Percentiles rank a stretch among this genome's conserved stretches.
These are phyloP conservation scores for Euphrasia arctica DNA, from an alignment of 305 asterid genomes.

Conservation along the genomic window DNA sequence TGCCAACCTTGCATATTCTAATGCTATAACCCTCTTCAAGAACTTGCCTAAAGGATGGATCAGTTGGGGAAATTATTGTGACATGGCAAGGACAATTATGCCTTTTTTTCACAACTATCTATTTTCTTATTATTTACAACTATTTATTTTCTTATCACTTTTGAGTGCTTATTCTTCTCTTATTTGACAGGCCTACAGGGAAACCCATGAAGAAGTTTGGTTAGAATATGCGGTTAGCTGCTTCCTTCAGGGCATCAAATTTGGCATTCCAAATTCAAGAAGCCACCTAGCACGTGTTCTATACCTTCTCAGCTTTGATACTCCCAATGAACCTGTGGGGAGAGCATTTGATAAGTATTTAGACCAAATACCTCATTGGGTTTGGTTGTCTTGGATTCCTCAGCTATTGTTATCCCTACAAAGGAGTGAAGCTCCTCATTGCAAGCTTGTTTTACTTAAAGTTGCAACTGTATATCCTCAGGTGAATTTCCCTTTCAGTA, in stretches of 20 bases:
- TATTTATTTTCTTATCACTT: conserved; percentile 15
- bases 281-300: conserved; percentile 98
- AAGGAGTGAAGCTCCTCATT: conserved; percentile 93
- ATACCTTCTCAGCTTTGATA: conserved; percentile 96
- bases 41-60: conserved; percentile 99
- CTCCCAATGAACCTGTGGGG: conserved; percentile 93
- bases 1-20: conserved; percentile 91
- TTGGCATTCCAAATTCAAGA: conserved; percentile 94
- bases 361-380: conserved; percentile 97
- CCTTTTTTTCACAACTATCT: conserved; percentile 14
- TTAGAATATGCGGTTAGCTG: conserved; percentile 98
- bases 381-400: conserved; percentile 99
- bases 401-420: conserved; percentile 91
- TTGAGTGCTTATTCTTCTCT: conserved; percentile 24
- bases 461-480: conserved; percentile 92
- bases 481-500: conserved; percentile 44
- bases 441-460: conserved; percentile 94
- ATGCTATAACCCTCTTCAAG: conserved; percentile 87
- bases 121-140: neutral
- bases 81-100: conserved; percentile 62
- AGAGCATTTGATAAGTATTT: conserved; percentile 89
- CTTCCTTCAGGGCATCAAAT: conserved; percentile 97
- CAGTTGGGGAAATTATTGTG: conserved; percentile 99
- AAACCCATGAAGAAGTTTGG: conserved; percentile 94
- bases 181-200: conserved; percentile 75